A percentile compares a stretch with the other conserved stretches of the same genome.
Conservation (phyloP, 768 basidiomycete genomes). For the Tephrocybe sp. region DNA sequence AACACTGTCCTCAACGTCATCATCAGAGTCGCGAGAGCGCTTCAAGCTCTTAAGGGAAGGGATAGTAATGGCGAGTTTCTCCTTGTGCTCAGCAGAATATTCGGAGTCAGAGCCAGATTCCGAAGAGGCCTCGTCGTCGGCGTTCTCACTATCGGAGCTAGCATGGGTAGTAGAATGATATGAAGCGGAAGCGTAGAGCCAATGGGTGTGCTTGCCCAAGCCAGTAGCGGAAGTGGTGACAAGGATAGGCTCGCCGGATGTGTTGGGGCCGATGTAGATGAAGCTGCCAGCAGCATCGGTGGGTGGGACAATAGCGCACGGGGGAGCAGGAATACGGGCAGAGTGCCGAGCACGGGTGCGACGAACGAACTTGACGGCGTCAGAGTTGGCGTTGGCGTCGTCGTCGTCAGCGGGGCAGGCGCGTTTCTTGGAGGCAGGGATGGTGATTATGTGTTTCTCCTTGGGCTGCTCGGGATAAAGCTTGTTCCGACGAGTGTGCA, state of each 20-base stretch:
- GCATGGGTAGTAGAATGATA: neutral
- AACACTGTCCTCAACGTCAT: neutral
- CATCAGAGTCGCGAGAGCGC: neutral
- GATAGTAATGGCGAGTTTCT: neutral
- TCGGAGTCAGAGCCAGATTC: neutral
- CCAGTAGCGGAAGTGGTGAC: neutral
- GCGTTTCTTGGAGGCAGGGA: constrained; percentile 3
- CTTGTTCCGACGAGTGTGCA: neutral
- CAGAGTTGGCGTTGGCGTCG: neutral
- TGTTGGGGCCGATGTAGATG: neutral
- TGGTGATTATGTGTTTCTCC: neutral
- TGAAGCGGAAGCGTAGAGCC: neutral
- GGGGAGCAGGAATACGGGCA: neutral
- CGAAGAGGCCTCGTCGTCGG: constrained; percentile 2
- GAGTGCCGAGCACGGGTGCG: neutral
- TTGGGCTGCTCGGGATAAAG: neutral
- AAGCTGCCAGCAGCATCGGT: neutral
- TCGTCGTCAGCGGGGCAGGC: neutral
- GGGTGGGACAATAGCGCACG: neutral
- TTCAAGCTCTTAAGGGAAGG: neutral
- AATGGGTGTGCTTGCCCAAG: neutral
- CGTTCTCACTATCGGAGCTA: neutral
- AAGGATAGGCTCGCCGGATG: neutral
- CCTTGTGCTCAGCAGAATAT: neutral
- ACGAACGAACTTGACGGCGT: neutral